Evolutionary conservation across 2,329 filamentous ascomycete species (phyloP), one percentile per base, ranked within the genome.

Genomic region (Aspergillus sp.): DNA sequence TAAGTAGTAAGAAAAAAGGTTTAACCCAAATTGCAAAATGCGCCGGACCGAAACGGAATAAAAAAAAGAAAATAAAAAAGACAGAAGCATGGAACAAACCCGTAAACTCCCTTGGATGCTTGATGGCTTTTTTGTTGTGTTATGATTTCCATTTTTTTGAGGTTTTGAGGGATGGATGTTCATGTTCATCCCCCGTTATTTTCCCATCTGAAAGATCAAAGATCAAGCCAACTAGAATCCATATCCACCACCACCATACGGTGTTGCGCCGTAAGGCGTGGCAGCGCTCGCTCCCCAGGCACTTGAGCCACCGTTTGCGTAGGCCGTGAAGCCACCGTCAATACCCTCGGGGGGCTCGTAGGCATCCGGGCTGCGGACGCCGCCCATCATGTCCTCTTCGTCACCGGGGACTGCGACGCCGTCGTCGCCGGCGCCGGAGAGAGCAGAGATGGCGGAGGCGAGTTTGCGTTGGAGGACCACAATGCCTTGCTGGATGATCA

Each of bases 391-490:
- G 19, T 19, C 19, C 26, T 67, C 64, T 54, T 73, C 60, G 57
- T 72, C 64, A 46, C 70, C 69, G 33, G 62, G 64, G 38, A 61
- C 66, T 42, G 68, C 64, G 27, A 62, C 60, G 49, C 77, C 79
- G 50, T 76, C 67, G 40, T 69, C 68, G 40, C 74, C 74, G 43
- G 53, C 61, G 50, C 70, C 78, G 42, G 77, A 75, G 53, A 85
- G 68, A 29, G 81, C 78, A 47, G 80, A 75, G 48, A 95, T 85
- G 33, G 96, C 79, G 4, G 77, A 78, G 2, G 90, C 93, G 31
- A 98, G 80, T 71, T 98, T 98, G 54, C 86, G 81, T 66, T 97
- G 93, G 44, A 98, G 74, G 27, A 89, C 85, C 51, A 86, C 83
- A 65, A 98, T 95, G 30, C 90, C 90, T 58, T 89, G 83, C 57